Base-by-base conservation (phyloP, 805 yeast genomes). In the Ogataea pini region DNA sequence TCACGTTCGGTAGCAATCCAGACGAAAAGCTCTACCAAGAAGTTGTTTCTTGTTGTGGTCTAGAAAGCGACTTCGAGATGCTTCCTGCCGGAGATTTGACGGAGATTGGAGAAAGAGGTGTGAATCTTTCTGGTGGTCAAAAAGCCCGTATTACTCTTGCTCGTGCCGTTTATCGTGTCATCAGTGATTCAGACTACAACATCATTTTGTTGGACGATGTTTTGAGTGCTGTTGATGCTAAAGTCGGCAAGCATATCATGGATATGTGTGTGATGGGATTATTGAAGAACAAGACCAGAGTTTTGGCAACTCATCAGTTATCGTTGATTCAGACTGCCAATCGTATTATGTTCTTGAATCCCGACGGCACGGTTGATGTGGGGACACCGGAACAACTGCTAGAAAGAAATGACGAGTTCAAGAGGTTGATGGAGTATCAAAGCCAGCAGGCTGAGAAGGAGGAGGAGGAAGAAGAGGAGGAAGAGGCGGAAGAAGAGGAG, bases 61-160 rank as follows among this genome's bases (percentile, higher is more conserved):
- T 88, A 47, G 72, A 74, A 38, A 79, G 78, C 42, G 96, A 88
- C 65, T 71, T 88, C 51, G 78, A 78, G 4, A 72, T 79, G 34
- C 68, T 89, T 25, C 87, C 87, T 10, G 89, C 83, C 16, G 92
- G 92, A 33, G 96, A 89, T 60, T 58, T 62, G 43, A 86, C 95
- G 1, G 88, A 85, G 64, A 86, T 88, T 56, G 96, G 96, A 52
- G 96, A 88, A 64, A 75, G 89, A 61, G 96, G 96, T 55, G 83
- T 89, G 43, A 86, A 90, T 2, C 67, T 88, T 31, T 84, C 91
- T 3, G 96, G 96, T 50, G 96, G 96, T 43, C 96, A 88, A 65
- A 88, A 87, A 71, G 92, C 95, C 1, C 76, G 96, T 62, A 66
- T 84, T 24, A 75, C 83, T 12, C 67, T 84, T 36, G 89, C 89